These are phyloP conservation scores for Bruguiera hainesii DNA, from an alignment of 441 rosid species.

Conservation along the genomic window DNA sequence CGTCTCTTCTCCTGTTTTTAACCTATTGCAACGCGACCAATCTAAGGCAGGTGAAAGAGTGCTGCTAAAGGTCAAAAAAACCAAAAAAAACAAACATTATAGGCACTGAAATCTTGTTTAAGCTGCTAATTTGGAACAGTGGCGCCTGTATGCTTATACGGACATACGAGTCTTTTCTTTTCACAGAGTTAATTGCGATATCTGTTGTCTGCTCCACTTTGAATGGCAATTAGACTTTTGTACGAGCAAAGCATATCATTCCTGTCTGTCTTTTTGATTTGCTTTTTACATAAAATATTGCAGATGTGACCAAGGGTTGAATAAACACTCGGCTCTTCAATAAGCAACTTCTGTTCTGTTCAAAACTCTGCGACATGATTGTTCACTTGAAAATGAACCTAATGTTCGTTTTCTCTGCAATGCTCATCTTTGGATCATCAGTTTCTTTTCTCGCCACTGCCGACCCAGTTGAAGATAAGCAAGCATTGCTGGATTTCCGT, in stretches of 20 bases:
- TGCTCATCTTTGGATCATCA: slow-evolving; percentile 32
- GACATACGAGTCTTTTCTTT: slow-evolving; percentile 12
- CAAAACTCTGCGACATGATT: background rate
- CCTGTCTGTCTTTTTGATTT: slow-evolving; percentile 13
- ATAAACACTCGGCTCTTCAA: slow-evolving; percentile 10
- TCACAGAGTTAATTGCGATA: background rate
- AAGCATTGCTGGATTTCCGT: slow-evolving; percentile 68
- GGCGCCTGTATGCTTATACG: slow-evolving; percentile 1
- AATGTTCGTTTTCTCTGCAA: slow-evolving; percentile 31
- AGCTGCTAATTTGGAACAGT: slow-evolving; percentile 37
- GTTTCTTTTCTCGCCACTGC: slow-evolving; percentile 35
- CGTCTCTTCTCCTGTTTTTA: background rate
- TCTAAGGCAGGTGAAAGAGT: slow-evolving; percentile 25
- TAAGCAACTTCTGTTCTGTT: slow-evolving; percentile 6
- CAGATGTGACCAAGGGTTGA: slow-evolving; percentile 20
- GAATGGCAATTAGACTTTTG: slow-evolving; percentile 1
- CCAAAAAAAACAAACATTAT: slow-evolving; percentile 25
- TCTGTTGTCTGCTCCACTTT: slow-evolving; percentile 6
- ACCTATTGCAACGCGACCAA: slow-evolving; percentile 27
- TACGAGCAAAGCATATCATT: slow-evolving; percentile 3
- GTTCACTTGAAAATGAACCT: slow-evolving; percentile 26
- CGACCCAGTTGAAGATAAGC: slow-evolving; percentile 59
- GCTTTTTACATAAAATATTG: slow-evolving; percentile 13
- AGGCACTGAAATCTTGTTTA: slow-evolving; percentile 26
- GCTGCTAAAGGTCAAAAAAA: slow-evolving; percentile 44